Evolutionary conservation across 2,329 filamentous ascomycete species (phyloP).

Genomic region (Fonsecaea pedrosoi): DNA sequence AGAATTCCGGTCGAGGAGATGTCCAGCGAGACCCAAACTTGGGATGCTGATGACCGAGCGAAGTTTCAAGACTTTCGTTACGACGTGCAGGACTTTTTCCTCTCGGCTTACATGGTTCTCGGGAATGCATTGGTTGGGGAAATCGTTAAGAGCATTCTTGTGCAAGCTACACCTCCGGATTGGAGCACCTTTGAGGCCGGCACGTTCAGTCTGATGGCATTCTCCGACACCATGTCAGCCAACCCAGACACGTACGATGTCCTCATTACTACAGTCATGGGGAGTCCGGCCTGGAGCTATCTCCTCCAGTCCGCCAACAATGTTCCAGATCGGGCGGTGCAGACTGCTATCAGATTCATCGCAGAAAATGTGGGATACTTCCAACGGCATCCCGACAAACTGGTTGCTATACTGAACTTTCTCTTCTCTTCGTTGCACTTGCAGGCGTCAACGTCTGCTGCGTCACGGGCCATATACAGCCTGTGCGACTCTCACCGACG

Average conservation of each 20-base stretch:
- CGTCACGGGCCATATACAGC: constrained; percentile 52
- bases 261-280: constrained; percentile 51
- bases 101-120: constrained; percentile 52
- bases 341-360: constrained; percentile 52
- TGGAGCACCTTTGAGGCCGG: constrained; percentile 55
- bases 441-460: constrained; percentile 49
- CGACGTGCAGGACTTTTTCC: constrained; percentile 54
- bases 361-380: constrained; percentile 54
- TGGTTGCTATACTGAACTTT: constrained; percentile 52
- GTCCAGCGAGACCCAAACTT: constrained; percentile 39
- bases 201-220: constrained; percentile 52
- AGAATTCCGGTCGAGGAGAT: constrained; percentile 42
- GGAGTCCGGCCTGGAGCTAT: constrained; percentile 41
- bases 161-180: constrained; percentile 45
- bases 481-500: constrained; percentile 54
- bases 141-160: constrained; percentile 48
- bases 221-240: constrained; percentile 55
- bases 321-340: constrained; percentile 47
- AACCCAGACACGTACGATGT: constrained; percentile 51
- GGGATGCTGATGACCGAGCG: constrained; percentile 52
- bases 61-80: constrained; percentile 53
- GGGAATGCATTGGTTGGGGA: constrained; percentile 52
- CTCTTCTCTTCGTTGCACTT: constrained; percentile 54
- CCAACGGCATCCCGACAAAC: constrained; percentile 50
- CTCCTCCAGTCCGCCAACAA: constrained; percentile 45